Percentiles rank a stretch among this genome's conserved stretches.
phyloP scores from a whole-genome alignment of 2,329 filamentous ascomycete genomes.

The Penicillium paneum region DNA sequence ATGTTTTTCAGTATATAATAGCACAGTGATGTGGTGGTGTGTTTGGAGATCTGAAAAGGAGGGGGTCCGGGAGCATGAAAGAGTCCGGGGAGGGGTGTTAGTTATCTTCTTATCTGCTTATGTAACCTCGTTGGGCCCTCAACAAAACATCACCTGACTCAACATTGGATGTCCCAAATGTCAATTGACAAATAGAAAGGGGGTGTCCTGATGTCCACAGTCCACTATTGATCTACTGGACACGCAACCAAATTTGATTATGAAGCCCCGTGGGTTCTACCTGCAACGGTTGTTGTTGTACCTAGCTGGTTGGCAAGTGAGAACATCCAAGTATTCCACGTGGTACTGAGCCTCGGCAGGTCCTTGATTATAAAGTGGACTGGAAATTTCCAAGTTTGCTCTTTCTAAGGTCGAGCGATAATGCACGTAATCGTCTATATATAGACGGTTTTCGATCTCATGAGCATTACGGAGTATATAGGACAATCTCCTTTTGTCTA shows the following conservation, averaged over 20 bases:
- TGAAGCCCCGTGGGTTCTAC: neutral
- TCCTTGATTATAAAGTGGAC: neutral
- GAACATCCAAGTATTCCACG: neutral
- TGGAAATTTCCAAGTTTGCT: neutral
- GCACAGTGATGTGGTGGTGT: neutral
- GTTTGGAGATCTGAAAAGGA: neutral
- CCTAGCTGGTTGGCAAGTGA: neutral
- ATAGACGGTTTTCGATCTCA: neutral
- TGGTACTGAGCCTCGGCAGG: neutral
- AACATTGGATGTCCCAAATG: too few species aligned
- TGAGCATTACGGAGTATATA: neutral
- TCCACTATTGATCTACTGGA: neutral
- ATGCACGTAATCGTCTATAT: neutral
- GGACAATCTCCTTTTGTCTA: neutral
- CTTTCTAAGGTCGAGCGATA: neutral
- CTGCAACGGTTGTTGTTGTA: too few species aligned
- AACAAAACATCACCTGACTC: constrained; percentile 12
- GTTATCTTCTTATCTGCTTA: constrained; percentile 5
- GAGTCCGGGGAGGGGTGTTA: neutral
- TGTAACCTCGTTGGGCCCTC: constrained; percentile 11
- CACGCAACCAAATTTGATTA: neutral
- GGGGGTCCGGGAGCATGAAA: neutral
- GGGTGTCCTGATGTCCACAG: neutral
- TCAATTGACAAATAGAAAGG: neutral
- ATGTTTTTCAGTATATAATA: neutral